These are phyloP conservation scores for Pichia phayaonensis DNA, from an alignment of 805 yeast genomes.

Conservation along the genomic window DNA sequence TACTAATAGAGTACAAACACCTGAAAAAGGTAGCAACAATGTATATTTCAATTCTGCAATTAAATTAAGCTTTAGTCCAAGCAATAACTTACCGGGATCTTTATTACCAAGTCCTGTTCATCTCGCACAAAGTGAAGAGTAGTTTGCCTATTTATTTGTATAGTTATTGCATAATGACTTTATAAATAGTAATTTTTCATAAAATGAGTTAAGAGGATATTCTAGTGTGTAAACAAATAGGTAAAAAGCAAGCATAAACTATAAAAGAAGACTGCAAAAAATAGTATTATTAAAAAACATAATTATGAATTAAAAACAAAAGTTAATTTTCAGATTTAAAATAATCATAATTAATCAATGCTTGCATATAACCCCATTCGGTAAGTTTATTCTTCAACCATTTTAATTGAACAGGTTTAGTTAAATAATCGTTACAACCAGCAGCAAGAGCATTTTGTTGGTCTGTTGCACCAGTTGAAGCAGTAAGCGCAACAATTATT, in stretches of 20 bases:
- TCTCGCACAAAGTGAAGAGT: neutral
- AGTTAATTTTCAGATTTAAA: conserved; percentile 46
- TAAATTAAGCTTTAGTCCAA: neutral
- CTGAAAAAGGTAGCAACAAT: too few species aligned
- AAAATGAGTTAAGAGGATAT: neutral
- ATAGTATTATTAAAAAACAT: neutral
- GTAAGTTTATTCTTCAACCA: conserved; percentile 93
- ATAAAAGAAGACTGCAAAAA: neutral
- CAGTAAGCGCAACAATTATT: conserved; percentile 96
- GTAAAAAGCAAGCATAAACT: neutral
- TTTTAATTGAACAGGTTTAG: conserved; percentile 89
- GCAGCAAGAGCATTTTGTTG: conserved; percentile 88
- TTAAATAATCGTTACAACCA: conserved; percentile 94
- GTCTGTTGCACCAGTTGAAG: conserved; percentile 78
- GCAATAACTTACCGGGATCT: neutral
- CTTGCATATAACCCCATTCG: conserved; percentile 99
- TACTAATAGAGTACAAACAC: neutral
- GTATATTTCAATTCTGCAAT: neutral
- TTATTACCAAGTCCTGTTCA: neutral
- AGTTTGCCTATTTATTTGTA: neutral
- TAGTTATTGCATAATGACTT: neutral
- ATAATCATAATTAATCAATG: conserved; percentile 88
- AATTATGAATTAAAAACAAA: neutral
- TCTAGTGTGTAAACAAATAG: neutral
- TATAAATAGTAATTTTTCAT: neutral